Conservation (phyloP, 129 eudicot genomes). For the Calendula officinalis region DNA sequence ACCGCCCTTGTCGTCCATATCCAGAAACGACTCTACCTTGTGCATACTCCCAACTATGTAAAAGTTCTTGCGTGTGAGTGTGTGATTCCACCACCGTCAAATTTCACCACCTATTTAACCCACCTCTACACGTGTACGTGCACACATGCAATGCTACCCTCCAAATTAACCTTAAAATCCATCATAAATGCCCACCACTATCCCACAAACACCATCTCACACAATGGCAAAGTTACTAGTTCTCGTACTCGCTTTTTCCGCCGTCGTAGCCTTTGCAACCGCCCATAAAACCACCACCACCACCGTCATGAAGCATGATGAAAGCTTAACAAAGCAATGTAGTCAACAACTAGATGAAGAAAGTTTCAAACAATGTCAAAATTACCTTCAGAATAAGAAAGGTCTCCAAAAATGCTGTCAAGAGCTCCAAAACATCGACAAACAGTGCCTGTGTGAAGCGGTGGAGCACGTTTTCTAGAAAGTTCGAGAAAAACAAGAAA, state of each 20-base stretch:
- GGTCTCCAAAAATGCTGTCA: too few relatives aligned
- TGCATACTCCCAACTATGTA: too few relatives aligned
- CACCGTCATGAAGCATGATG: conserved; percentile 25
- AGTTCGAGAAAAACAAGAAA: too few relatives aligned
- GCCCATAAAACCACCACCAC: conserved; percentile 28
- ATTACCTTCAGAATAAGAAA: conserved; percentile 7
- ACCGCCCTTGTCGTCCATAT: too few relatives aligned
- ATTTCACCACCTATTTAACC: not conserved
- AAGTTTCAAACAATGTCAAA: conserved; percentile 11
- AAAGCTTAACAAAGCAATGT: not conserved
- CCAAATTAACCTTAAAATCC: not conserved
- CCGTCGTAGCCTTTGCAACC: conserved; percentile 22
- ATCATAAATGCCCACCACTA: not conserved
- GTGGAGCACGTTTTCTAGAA: conserved; percentile 13
- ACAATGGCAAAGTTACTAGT: conserved; percentile 6
- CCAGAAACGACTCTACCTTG: too few relatives aligned
- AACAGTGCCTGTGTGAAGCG: conserved; percentile 26
- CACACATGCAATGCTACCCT: not conserved
- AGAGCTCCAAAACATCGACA: conserved; percentile 16
- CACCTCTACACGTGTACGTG: not conserved
- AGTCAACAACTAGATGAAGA: conserved; percentile 7
- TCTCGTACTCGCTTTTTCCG: conserved; percentile 4
- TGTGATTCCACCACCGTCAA: not conserved
- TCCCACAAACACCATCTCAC: too few relatives aligned
- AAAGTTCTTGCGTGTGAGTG: not conserved